Base-by-base conservation (phyloP, 768 basidiomycete genomes). In the Leccinum boreale region DNA sequence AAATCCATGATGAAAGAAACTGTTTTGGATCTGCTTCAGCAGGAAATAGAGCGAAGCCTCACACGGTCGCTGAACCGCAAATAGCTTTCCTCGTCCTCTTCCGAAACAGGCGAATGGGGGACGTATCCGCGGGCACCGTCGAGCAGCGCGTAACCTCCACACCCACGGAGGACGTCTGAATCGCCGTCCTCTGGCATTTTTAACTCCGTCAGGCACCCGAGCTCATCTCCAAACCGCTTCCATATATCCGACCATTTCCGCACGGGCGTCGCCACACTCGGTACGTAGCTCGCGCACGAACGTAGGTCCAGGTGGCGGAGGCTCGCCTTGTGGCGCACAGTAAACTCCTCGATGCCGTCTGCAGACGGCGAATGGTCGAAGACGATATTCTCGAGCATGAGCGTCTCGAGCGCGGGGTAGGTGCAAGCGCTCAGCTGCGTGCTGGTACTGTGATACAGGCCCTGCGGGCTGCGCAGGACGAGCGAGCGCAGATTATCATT, bases 171-270 rank as follows among this genome's bases (percentile, higher is more conserved):
- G 42, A 5, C 2, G 42, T 44, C 19, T 11, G 42, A 44, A 19
- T 19, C 19, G 19, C 42, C 11, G 5, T 10, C 42, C 42, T 21
- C 42, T 36, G 28, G 50, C 33, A 21, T 50, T 6, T 66, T 64
- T n/a, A 72, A 12, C 52, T 72, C 63, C 15, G 58, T 51, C 39
- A 72, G 66, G 15, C 46, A 63, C 11, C 24, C 33, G 2, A 72
- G 65, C 36, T 73, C 72, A 4, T 52, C 54, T 8, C 57, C 53
- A 9, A 71, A 44, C 10, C 61, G 62, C 3, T 63, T 53, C 70
- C 70, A 72, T 12, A 72, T 70, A 17, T 59, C 60, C 19, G 66
- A 62, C 70, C 70, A 72, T 26, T 45, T 63, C 42, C 72, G 66
- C 11, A 65, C 2, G 29, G 66, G 53, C n/a, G 56, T 52, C 12